Percentiles rank a stretch among this genome's conserved stretches.
phyloP scores from a whole-genome alignment of 2,329 filamentous ascomycete genomes.

The Penicillium brevicompactum region DNA sequence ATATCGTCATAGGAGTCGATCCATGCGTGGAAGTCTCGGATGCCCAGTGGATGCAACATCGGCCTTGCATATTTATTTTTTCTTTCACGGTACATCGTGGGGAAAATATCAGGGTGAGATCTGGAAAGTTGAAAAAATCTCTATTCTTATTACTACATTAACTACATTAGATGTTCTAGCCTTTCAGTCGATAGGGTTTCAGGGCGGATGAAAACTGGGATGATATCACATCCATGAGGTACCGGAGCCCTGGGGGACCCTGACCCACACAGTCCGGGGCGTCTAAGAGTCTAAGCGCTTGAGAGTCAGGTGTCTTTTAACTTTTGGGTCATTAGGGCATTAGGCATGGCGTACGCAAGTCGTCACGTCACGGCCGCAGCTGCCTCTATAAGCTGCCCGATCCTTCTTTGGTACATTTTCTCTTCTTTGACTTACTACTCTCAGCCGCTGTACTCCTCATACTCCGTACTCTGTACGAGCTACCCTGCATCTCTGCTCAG shows the following conservation, averaged over 20 bases:
- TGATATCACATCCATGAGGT: slow-evolving; percentile 17
- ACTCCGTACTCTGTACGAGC: slow-evolving; percentile 10
- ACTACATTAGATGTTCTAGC: not conserved
- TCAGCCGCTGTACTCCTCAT: not conserved
- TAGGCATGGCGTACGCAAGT: slow-evolving; percentile 17
- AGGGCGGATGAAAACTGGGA: not conserved
- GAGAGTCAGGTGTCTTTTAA: not conserved
- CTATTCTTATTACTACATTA: not conserved
- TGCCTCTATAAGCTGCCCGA: not conserved
- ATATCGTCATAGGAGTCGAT: slow-evolving; percentile 14
- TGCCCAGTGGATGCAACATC: slow-evolving; percentile 12
- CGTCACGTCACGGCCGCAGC: slow-evolving; percentile 22
- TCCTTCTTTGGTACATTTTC: not conserved
- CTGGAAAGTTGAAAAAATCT: not conserved
- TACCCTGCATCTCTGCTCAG: slow-evolving; percentile 12
- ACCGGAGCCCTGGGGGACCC: not conserved
- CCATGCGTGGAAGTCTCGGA: slow-evolving; percentile 14
- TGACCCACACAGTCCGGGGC: slow-evolving; percentile 6
- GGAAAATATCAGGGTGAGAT: not conserved
- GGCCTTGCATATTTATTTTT: slow-evolving; percentile 7
- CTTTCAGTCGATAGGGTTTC: not conserved
- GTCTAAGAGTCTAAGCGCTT: not conserved
- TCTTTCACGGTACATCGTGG: slow-evolving; percentile 3
- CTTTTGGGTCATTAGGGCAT: not conserved
- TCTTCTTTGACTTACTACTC: not conserved